Base-by-base conservation (phyloP, 2,329 filamentous ascomycete species). In the Ophiostoma ips region DNA sequence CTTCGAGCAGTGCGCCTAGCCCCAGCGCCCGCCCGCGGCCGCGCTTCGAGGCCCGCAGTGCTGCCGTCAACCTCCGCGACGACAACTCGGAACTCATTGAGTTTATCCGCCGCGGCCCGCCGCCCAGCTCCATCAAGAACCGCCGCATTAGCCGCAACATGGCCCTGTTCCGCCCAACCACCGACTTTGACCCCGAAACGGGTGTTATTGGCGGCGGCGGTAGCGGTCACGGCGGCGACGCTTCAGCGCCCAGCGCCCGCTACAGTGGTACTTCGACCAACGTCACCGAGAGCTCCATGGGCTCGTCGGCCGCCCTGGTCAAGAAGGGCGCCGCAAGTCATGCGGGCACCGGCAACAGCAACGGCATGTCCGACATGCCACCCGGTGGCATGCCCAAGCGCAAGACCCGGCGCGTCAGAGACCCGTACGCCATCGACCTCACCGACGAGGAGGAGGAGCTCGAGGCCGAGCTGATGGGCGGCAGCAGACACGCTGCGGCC, bases 401-500 rank as follows among this genome's bases (percentile, higher is more conserved):
- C 49, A 94, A 85, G 60, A 85, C 83, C 41, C 77, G 83, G 43
- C 80, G 87, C 28, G 79, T 88, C 48, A 84, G 78, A 51, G 92
- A 98, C 59, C 92, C 90, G 0, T 96, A 96, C 57, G 87, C 88
- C n/a, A 87, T 96, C 55, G 89, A 95, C 60, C 71, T 80, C 30
- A 84, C 81, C 58, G 83, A 87, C 50, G 78, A 84, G 49, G 81
- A 81, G 9, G 70, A 66, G 30, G 62, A 73, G 10, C 28, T 49
- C 5, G 65, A 73, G 11, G 61, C 48, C 19, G 57, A 54, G 12
- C n/a, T 11, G 6, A 35, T n/a, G 6, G 45, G 34, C 9, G 59
- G 64, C 35, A 58, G 58, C 3, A 71, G 70, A 55, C 67, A 72
- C 24, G 62, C 64, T 2, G 24, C 24, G 5, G 24, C 62, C 66